Conservation (phyloP, 2,329 filamentous ascomycete genomes). For the Xylariaceae sp. region DNA sequence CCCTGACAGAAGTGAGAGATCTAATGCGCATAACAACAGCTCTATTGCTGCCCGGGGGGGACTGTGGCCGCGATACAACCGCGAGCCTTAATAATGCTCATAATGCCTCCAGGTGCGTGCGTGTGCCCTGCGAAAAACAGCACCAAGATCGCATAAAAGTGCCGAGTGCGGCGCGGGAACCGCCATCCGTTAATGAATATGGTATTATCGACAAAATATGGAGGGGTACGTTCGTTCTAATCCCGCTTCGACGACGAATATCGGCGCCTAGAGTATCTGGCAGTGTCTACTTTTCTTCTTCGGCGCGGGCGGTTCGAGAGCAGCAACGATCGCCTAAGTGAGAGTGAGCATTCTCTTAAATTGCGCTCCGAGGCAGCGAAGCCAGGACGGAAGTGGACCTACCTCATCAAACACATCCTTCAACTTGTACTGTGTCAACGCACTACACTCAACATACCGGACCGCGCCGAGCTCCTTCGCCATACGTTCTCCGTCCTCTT, state of each 20-base stretch:
- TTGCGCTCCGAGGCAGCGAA: neutral
- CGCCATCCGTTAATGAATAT: slow-evolving; percentile 1
- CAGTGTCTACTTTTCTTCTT: slow-evolving; percentile 74
- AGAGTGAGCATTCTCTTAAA: slow-evolving; percentile 20
- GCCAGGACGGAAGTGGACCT: slow-evolving; percentile 32
- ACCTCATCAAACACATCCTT: slow-evolving; percentile 99
- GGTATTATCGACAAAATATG: slow-evolving; percentile 1
- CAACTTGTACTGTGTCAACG: slow-evolving; percentile 94
- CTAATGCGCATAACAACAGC: slow-evolving; percentile 18
- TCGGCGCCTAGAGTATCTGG: slow-evolving; percentile 54
- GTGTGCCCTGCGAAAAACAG: slow-evolving; percentile 24
- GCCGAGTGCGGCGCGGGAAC: slow-evolving; percentile 16
- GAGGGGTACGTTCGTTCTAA: slow-evolving; percentile 9
- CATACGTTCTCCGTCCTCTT: slow-evolving; percentile 92
- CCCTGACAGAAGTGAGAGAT: slow-evolving; percentile 17
- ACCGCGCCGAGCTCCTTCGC: slow-evolving; percentile 95
- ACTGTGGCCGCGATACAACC: slow-evolving; percentile 21
- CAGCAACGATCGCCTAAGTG: slow-evolving; percentile 83
- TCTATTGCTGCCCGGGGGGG: slow-evolving; percentile 16
- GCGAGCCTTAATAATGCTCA: slow-evolving; percentile 21
- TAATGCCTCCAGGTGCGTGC: slow-evolving; percentile 24
- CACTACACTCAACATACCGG: slow-evolving; percentile 98
- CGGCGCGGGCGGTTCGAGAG: slow-evolving; percentile 77
- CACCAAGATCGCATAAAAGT: slow-evolving; percentile 24
- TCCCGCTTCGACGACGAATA: neutral